phyloP scores from a whole-genome alignment of 257 asterid genomes.

The Solanum ahanhuiri region DNA sequence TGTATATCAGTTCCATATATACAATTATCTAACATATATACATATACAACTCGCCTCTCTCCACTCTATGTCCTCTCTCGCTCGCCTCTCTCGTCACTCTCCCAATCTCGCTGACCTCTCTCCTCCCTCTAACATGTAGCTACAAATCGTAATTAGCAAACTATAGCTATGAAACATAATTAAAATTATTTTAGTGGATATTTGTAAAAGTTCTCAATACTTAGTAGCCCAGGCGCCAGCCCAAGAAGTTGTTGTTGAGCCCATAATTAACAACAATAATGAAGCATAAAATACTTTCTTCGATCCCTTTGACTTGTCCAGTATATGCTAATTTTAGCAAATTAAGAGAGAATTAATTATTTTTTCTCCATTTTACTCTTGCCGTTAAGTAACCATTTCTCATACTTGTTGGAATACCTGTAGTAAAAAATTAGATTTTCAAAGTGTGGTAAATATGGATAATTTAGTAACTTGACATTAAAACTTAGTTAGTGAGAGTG shows the following conservation, averaged over 20 bases:
- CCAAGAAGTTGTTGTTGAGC: not conserved
- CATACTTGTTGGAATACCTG: not conserved
- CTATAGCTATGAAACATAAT: no score
- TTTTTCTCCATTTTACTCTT: not conserved
- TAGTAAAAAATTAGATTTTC: not conserved
- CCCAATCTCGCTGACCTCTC: no score
- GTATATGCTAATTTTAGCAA: not conserved
- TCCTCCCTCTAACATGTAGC: no score
- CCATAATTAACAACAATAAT: not conserved
- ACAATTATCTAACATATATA: no score
- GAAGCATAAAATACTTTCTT: not conserved
- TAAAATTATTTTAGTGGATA: no score
- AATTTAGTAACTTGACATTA: not conserved
- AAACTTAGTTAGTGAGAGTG: not conserved
- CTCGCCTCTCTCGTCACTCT: no score
- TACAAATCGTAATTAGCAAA: no score
- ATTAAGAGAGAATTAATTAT: not conserved
- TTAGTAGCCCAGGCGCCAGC: not conserved
- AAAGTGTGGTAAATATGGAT: not conserved
- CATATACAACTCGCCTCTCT: no score
- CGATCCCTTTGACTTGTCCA: not conserved
- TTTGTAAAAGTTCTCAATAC: not conserved
- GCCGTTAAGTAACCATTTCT: not conserved
- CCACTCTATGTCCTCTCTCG: no score
- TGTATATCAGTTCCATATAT: no score